Evolutionary conservation across 1,284 basidiomycete genomes (phyloP).

Genomic region (Lentinula novae-zelandiae): DNA sequence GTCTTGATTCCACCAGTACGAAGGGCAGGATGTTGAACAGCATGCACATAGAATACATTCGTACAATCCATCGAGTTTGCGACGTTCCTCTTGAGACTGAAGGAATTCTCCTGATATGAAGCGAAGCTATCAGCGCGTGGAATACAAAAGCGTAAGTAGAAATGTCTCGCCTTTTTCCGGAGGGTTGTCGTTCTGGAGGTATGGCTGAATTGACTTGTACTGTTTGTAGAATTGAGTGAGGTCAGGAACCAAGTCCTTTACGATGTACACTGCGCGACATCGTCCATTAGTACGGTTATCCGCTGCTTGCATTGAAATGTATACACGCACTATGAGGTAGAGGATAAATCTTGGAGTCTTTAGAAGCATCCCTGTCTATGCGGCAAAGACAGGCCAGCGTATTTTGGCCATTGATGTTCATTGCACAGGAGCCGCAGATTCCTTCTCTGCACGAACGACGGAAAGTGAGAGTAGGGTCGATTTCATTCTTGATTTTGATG

Average conservation of each 20-base stretch:
- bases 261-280: conserved; percentile 82
- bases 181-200: conserved; percentile 88
- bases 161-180: conserved; percentile 56
- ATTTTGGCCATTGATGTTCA: conserved; percentile 99
- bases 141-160: background rate
- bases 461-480: conserved; percentile 96
- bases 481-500: conserved; percentile 99
- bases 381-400: conserved; percentile 97
- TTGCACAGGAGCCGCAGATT: conserved; percentile 97
- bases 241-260: conserved; percentile 96
- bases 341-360: conserved; percentile 92
- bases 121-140: background rate
- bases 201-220: conserved; percentile 99
- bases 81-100: conserved; percentile 89
- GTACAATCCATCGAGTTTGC: conserved; percentile 97
- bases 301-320: background rate
- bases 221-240: conserved; percentile 97
- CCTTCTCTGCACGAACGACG: conserved; percentile 96
- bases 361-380: conserved; percentile 75
- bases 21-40: conserved; percentile 95
- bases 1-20: conserved; percentile 99
- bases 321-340: conserved; percentile 87
- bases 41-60: conserved; percentile 95
- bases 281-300: background rate
- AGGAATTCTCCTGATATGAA: conserved; percentile 64